Evolutionary conservation across 192 early-diverging fungal species (phyloP).

Genomic region (Backusella psychrophila): DNA sequence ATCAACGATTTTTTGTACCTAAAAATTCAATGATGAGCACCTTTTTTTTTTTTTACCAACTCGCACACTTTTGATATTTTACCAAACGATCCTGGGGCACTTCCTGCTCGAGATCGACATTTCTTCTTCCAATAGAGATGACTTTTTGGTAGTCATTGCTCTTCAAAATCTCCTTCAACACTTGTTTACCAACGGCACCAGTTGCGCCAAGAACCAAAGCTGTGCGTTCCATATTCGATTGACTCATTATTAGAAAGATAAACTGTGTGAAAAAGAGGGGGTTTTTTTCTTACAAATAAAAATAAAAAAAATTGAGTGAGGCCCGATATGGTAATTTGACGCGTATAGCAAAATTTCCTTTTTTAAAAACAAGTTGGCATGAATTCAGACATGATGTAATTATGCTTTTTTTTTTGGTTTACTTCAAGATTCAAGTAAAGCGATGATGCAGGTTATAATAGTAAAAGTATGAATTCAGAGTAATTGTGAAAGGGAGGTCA

Average conservation of each 20-base stretch:
- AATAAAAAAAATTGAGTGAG: no score
- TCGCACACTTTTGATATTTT: neutral
- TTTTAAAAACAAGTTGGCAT: no score
- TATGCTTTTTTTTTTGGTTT: no score
- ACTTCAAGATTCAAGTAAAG: no score
- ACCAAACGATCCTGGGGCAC: slow-evolving; percentile 45
- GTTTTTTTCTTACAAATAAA: no score
- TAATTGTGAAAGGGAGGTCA: no score
- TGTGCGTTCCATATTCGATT: neutral
- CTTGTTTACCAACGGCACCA: slow-evolving; percentile 56
- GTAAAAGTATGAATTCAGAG: no score
- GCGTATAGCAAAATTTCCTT: no score
- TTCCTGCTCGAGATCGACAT: slow-evolving; percentile 37
- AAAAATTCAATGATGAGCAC: neutral
- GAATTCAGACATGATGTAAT: no score
- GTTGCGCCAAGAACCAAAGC: slow-evolving; percentile 35
- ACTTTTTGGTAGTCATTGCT: slow-evolving; percentile 46
- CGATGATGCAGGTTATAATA: no score
- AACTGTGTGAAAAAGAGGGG: no score
- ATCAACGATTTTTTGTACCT: slow-evolving; percentile 67
- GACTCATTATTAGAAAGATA: neutral
- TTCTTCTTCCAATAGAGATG: slow-evolving; percentile 53
- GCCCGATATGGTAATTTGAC: no score
- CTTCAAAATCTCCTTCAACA: slow-evolving; percentile 53
- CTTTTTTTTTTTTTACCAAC: neutral